Conservation (phyloP, 108 stramenopile species). For the Fragilariopsis cylindrus region DNA sequence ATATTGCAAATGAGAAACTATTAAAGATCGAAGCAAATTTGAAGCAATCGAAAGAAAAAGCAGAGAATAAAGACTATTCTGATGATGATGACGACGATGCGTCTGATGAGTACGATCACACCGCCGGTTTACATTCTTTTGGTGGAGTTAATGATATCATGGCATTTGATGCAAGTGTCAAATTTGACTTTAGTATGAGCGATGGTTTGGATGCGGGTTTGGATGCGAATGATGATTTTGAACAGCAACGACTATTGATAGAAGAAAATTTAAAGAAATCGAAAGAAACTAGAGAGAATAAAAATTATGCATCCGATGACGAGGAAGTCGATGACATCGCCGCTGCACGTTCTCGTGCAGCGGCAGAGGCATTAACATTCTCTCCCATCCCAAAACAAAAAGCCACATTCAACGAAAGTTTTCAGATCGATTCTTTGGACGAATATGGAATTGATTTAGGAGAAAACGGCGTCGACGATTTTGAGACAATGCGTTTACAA, state of each 20-base stretch:
- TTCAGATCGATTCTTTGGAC: too few species aligned
- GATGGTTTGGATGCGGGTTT: too few species aligned
- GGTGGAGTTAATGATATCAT: not conserved
- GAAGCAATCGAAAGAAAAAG: not conserved
- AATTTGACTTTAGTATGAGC: too few species aligned
- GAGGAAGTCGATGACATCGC: not conserved
- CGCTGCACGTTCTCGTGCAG: not conserved
- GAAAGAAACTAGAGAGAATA: not conserved
- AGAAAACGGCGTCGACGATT: too few species aligned
- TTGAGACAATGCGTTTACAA: too few species aligned
- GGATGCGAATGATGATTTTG: not conserved
- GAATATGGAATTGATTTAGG: too few species aligned
- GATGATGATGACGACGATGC: not conserved
- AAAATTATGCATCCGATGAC: not conserved
- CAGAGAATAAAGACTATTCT: not conserved
- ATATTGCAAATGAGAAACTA: not conserved
- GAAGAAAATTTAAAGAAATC: not conserved
- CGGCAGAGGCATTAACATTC: not conserved
- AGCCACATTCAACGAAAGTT: too few species aligned
- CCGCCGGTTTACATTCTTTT: not conserved
- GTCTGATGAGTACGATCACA: not conserved
- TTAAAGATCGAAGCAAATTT: not conserved
- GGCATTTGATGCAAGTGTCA: too few species aligned
- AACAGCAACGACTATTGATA: not conserved
- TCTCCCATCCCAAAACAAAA: not conserved